Evolutionary conservation across 345 rosid species (phyloP), one percentile per base, ranked within the genome.

Genomic region (Citrus inodora): DNA sequence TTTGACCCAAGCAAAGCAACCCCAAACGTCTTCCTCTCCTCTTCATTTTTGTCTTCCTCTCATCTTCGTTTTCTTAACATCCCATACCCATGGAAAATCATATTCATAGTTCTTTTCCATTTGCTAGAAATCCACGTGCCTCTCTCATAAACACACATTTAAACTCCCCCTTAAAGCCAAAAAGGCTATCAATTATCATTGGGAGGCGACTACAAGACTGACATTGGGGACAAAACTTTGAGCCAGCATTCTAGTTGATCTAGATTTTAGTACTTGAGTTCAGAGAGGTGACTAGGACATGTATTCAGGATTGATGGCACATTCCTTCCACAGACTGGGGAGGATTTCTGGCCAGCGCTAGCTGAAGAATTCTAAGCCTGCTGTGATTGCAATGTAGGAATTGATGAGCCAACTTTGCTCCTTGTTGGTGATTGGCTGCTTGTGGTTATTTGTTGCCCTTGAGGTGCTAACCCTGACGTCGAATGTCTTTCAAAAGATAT

Each of bases 311-410:
- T 84, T 11, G 90, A 80, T 61, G 88, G 88, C 81, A 89, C 83
- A 73, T 84, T 90, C 83, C 93, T 88, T 67, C 92, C 87, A 78
- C 93, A 88, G 66, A 87, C 90, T 6, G 90, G 88, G 71, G 94
- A 89, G 10, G 83, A 78, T 69, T 86, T 87, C 77, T 82, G 86
- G 37, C 81, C 67, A 55, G 85, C 76, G 69, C 84, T 82, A 13
- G 81, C 63, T 21, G 86, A 79, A 71, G 84, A 67, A 77, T 80
- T 87, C 46, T 85, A 88, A 8, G 55, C 35, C 72, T 69, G 85
- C 25, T 85, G 88, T 19, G 84, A 73, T 28, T 77, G 89, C 28
- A 73, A 30, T 67, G 79, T 59, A 35, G 81, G 81, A 70, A 42
- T 55, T 6, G 86, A 73, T 55, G 82, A 72, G 32, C 80, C 82